Conservation (phyloP, 257 asterid genomes). For the Nicotiana attenuata region DNA sequence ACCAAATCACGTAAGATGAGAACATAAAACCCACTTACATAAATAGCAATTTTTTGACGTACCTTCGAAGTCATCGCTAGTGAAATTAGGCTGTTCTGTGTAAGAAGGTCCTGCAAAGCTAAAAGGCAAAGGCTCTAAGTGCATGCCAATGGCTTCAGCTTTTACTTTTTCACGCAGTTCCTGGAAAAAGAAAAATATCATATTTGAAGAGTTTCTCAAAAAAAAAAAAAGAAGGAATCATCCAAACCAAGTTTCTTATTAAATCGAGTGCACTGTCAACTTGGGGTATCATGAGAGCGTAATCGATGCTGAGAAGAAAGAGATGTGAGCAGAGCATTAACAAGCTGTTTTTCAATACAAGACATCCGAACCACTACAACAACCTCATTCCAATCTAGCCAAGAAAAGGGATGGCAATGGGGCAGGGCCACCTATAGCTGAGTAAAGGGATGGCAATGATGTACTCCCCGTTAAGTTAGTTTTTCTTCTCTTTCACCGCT, state of each 20-base stretch:
- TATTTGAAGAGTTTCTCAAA: not conserved
- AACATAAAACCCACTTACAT: not conserved
- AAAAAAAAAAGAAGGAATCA: not conserved
- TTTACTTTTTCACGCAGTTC: constrained; percentile 64
- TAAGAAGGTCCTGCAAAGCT: constrained; percentile 27
- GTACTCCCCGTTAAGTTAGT: no score
- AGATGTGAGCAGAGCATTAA: no score
- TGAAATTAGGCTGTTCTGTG: constrained; percentile 52
- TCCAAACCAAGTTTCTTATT: not conserved
- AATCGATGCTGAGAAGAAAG: no score
- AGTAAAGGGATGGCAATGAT: no score
- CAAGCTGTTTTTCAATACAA: no score
- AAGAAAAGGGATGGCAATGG: no score
- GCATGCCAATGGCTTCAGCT: constrained; percentile 61
- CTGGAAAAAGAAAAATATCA: constrained; percentile 30
- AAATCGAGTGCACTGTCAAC: not conserved
- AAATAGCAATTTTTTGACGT: not conserved
- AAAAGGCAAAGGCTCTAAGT: constrained; percentile 41
- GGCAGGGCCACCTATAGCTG: no score
- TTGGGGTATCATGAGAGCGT: not conserved
- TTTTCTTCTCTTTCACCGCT: no score
- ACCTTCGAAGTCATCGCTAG: constrained; percentile 96
- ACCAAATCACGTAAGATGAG: not conserved
- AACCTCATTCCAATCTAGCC: no score
- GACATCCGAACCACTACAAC: no score